Base-by-base conservation (phyloP, 805 yeast genomes). In the Starmerella gropengiesseri region DNA sequence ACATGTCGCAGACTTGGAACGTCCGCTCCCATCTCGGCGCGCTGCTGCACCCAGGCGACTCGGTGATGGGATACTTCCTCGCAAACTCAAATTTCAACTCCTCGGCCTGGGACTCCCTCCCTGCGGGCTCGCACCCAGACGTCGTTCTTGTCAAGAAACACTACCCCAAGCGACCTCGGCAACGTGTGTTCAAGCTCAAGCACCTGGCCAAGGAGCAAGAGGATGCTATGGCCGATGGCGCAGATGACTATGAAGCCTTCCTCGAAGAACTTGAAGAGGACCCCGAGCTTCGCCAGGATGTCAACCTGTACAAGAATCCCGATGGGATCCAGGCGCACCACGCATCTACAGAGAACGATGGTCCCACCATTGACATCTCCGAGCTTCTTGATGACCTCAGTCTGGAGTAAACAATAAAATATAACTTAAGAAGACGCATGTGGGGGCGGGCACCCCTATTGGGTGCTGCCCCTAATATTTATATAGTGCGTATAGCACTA, bases 211-310 rank as follows among this genome's bases (percentile, higher is more conserved):
- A 70, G 57, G 96, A 87, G 65, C 94, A 85, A 64, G 59, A 60
- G 31, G 55, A 52, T 31, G 44, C 32, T 13, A 41, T 48, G 43
- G 27, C 39, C 16, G 53, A 48, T 37, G 95, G 86, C 50, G 96
- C 84, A 61, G 74, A 81, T 55, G 97, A 85, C 61, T 74, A 82
- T 55, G 95, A 94, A 5, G 96, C 80, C 53, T 91, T 91, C 83
- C 74, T 91, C 66, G 96, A 85, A 67, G 95, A 91, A 63, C 75
- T 91, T 61, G 98, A 91, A 69, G 97, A 91, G 65, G 98, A 91
- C 65, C 78, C 78, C 43, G 98, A 91, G 61, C 73, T 91, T 61
- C 81, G 98, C 69, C 86, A 81, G 56, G 77, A 85, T 35, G 76
- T 91, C 62, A 89, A 91, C 60, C 58, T 91, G 57, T 91, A 91